Percentiles rank a stretch among this genome's conserved stretches.
phyloP scores from a whole-genome alignment of 2,329 filamentous ascomycete genomes.

The Exophiala dermatitidis region DNA sequence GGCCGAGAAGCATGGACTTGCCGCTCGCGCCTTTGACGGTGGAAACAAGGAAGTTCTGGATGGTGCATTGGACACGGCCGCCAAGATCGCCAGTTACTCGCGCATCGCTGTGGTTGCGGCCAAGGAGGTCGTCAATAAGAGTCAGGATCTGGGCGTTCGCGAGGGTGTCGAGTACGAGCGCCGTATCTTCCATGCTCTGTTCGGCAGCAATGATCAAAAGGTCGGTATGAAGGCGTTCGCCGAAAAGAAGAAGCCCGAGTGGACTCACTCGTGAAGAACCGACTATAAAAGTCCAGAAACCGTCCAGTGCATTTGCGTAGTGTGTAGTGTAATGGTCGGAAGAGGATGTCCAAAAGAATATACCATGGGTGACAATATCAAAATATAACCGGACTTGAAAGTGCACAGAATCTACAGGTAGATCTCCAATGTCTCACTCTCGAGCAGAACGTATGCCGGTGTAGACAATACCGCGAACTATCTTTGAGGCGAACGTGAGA shows the following conservation, averaged over 20 bases:
- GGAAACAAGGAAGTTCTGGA: conserved; percentile 75
- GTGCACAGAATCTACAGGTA: too few species aligned
- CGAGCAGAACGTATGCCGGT: too few species aligned
- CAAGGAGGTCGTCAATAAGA: conserved; percentile 99
- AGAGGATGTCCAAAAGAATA: not conserved
- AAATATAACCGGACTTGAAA: too few species aligned
- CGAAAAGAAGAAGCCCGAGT: conserved; percentile 87
- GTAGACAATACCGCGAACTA: too few species aligned
- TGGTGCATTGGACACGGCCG: conserved; percentile 72
- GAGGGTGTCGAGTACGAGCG: conserved; percentile 95
- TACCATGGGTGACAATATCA: too few species aligned
- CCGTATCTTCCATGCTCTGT: conserved; percentile 83
- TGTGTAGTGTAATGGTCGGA: not conserved
- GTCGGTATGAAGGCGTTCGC: conserved; percentile 94
- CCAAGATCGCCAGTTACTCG: conserved; percentile 80
- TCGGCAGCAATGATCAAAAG: conserved; percentile 95
- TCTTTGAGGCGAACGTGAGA: too few species aligned
- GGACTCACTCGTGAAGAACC: conserved; percentile 46
- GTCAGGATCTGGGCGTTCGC: conserved; percentile 76
- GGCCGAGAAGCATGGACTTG: conserved; percentile 84
- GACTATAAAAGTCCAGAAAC: not conserved
- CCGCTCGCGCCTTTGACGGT: conserved; percentile 67
- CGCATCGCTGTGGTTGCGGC: conserved; percentile 78
- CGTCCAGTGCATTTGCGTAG: not conserved
- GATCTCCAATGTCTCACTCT: too few species aligned